Conservation (phyloP, 169 alveolate genomes). For the Eimeria necatrix region DNA sequence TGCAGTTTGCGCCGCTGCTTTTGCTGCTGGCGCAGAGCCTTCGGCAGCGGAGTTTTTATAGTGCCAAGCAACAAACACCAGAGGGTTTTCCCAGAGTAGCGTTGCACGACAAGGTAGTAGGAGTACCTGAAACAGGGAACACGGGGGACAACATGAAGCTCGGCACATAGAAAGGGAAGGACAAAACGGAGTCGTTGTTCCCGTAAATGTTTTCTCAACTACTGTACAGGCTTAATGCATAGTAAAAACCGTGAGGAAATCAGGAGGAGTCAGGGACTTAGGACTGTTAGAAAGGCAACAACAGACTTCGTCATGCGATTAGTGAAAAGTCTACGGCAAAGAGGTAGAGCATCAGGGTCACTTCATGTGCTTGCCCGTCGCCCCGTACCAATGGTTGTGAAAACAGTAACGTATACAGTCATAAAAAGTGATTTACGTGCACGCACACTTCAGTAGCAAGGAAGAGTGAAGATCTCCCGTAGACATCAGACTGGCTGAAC, state of each 20-base stretch:
- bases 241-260: too few relatives aligned
- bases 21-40: conserved; percentile 27
- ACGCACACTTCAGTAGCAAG: not conserved
- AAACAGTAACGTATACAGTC: not conserved
- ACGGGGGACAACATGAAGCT: too few relatives aligned
- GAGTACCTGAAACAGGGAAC: not conserved
- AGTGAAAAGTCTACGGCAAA: too few relatives aligned
- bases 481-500: not conserved
- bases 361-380: too few relatives aligned
- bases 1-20: not conserved
- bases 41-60: not conserved
- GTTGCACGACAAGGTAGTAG: conserved; percentile 3
- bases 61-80: not conserved
- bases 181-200: too few relatives aligned
- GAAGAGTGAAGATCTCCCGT: not conserved
- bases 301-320: too few relatives aligned
- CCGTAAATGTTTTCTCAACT: too few relatives aligned
- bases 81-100: not conserved
- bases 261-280: too few relatives aligned
- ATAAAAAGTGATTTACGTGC: not conserved
- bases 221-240: too few relatives aligned
- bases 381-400: not conserved
- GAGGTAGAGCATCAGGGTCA: too few relatives aligned
- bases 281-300: too few relatives aligned
- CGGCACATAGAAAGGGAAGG: too few relatives aligned